These are phyloP conservation scores for Rubus parviflorus DNA, from an alignment of 306 rosid species.

Conservation along the genomic window DNA sequence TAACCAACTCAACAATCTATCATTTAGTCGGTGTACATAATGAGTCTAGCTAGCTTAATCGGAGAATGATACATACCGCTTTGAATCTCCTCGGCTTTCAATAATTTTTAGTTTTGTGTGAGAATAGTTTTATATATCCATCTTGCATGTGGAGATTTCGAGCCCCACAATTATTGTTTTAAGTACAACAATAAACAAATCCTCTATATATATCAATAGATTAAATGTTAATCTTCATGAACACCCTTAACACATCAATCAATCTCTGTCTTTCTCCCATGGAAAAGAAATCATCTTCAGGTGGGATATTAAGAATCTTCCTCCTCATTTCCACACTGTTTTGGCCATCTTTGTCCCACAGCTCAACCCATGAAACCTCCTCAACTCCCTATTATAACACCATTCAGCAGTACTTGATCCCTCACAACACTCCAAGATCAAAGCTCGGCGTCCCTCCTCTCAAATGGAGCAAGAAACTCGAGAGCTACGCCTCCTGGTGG, in stretches of 20 bases:
- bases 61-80: neutral
- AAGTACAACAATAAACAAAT: neutral
- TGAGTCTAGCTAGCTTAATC: too few species aligned
- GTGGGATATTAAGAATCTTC: constrained; percentile 1
- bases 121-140: neutral
- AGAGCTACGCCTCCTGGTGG: constrained; percentile 25
- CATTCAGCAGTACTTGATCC: constrained; percentile 22
- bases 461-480: constrained; percentile 28
- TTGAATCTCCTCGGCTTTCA: neutral
- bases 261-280: constrained; percentile 9
- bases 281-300: constrained; percentile 18
- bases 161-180: neutral
- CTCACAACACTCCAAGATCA: constrained; percentile 32
- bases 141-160: constrained; percentile 4
- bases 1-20: neutral
- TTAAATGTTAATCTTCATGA: neutral
- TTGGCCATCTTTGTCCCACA: constrained; percentile 13
- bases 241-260: neutral
- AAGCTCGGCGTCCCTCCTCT: constrained; percentile 38
- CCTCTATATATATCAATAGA: constrained; percentile 11
- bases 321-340: constrained; percentile 13
- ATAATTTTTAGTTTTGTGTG: neutral
- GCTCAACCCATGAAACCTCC: constrained; percentile 1
- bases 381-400: neutral
- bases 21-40: neutral